Percentiles rank a stretch among this genome's conserved stretches.
Conservation (phyloP, 805 yeast genomes). For the Candida insectorum region DNA sequence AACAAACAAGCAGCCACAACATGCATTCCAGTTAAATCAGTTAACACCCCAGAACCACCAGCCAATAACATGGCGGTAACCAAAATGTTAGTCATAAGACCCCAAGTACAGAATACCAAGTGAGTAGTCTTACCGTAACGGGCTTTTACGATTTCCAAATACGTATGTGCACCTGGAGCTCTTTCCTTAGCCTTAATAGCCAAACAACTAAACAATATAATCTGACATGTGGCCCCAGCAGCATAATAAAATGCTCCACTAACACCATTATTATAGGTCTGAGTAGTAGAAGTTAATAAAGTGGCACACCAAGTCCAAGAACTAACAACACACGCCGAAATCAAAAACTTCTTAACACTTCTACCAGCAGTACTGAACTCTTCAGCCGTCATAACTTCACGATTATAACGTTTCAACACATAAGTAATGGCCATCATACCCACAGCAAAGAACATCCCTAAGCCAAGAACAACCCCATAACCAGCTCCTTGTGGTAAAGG, state of each 20-base stretch:
- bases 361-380: constrained; percentile 94
- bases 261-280: constrained; percentile 73
- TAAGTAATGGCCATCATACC: constrained; percentile 79
- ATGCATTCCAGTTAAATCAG: constrained; percentile 74
- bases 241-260: constrained; percentile 83
- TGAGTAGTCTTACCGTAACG: constrained; percentile 82
- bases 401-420: constrained; percentile 71
- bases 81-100: constrained; percentile 79
- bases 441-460: constrained; percentile 74
- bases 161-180: constrained; percentile 92
- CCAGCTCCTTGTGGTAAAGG: constrained; percentile 75
- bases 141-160: constrained; percentile 75
- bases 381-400: constrained; percentile 86
- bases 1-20: constrained; percentile 79
- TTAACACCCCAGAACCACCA: constrained; percentile 85
- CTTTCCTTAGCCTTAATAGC: constrained; percentile 86
- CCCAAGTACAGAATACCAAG: constrained; percentile 68
- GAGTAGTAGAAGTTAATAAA: constrained; percentile 53
- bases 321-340: constrained; percentile 87
- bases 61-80: constrained; percentile 91
- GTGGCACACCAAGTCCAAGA: constrained; percentile 77
- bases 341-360: constrained; percentile 77
- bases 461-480: constrained; percentile 82
- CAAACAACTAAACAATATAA: constrained; percentile 77
- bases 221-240: constrained; percentile 88